These are phyloP conservation scores for Funneliformis caledonium DNA, from an alignment of 371 early-diverging fungal species.

Conservation along the genomic window DNA sequence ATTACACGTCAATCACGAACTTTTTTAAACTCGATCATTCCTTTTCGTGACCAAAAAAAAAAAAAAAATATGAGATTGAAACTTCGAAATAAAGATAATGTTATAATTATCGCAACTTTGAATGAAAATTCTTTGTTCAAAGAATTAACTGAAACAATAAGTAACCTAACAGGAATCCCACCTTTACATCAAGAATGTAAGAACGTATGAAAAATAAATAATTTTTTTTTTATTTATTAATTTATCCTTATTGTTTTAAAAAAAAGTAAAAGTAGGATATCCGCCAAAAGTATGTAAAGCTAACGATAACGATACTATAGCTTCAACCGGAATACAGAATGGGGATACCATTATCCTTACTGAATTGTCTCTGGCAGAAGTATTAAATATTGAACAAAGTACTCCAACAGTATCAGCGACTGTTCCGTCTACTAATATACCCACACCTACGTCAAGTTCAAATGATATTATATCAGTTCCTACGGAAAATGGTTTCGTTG, in stretches of 20 bases:
- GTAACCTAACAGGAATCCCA: neutral
- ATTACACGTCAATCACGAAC: neutral
- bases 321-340: conserved; percentile 27
- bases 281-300: conserved; percentile 21
- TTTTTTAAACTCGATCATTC: neutral
- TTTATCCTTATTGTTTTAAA: neutral
- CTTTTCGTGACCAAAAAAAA: neutral
- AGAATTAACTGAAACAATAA: neutral
- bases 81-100: neutral
- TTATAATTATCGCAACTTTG: neutral
- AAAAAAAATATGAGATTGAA: neutral
- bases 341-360: conserved; percentile 34
- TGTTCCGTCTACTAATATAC: neutral
- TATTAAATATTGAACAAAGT: neutral
- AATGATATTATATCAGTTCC: conserved; percentile 32
- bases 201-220: conserved; percentile 8
- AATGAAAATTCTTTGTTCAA: neutral
- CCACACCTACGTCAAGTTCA: neutral
- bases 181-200: neutral
- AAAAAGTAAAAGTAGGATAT: conserved; percentile 35
- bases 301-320: neutral
- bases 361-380: conserved; percentile 16
- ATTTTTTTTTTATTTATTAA: neutral
- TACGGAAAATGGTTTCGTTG: conserved; percentile 41
- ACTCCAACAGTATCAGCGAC: neutral